Conservation (phyloP, 495 filamentous ascomycete species). For the Schizothecium vesticola region DNA sequence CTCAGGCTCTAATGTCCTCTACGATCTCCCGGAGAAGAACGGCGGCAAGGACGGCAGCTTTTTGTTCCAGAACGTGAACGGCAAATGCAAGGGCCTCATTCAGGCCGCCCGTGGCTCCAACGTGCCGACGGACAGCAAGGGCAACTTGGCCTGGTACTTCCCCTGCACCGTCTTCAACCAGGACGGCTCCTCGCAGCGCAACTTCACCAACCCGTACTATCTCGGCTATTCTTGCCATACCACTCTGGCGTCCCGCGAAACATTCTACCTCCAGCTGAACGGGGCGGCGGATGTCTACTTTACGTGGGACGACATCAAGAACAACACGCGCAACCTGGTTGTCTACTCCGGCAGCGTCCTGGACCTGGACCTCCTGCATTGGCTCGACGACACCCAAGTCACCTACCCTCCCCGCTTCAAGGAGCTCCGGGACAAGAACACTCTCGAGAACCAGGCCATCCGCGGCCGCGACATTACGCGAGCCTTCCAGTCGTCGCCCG, state of each 20-base stretch:
- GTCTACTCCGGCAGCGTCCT: constrained; percentile 92
- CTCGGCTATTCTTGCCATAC: constrained; percentile 91
- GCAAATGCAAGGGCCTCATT: constrained; percentile 90
- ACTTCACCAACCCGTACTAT: constrained; percentile 69
- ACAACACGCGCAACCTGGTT: constrained; percentile 79
- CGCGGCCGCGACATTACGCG: constrained; percentile 89
- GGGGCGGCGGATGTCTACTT: constrained; percentile 68
- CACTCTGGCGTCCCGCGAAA: constrained; percentile 53
- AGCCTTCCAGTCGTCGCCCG: constrained; percentile 66
- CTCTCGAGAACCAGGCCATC: constrained; percentile 58
- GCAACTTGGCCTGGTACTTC: constrained; percentile 93
- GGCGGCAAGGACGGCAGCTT: constrained; percentile 92
- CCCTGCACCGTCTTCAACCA: constrained; percentile 89
- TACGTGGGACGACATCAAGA: constrained; percentile 92
- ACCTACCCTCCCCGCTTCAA: constrained; percentile 71
- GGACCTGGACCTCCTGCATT: constrained; percentile 83
- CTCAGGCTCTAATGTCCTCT: constrained; percentile 69
- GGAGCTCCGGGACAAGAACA: constrained; percentile 54
- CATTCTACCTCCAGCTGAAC: constrained; percentile 69
- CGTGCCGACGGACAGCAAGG: constrained; percentile 67
- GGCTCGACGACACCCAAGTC: constrained; percentile 88
- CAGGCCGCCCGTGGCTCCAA: constrained; percentile 62
- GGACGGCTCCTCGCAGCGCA: constrained; percentile 77
- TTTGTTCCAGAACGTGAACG: constrained; percentile 98
- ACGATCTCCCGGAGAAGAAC: constrained; percentile 71